Conservation (phyloP, 1,139 yeast species). For the Geotrichum siamense region DNA sequence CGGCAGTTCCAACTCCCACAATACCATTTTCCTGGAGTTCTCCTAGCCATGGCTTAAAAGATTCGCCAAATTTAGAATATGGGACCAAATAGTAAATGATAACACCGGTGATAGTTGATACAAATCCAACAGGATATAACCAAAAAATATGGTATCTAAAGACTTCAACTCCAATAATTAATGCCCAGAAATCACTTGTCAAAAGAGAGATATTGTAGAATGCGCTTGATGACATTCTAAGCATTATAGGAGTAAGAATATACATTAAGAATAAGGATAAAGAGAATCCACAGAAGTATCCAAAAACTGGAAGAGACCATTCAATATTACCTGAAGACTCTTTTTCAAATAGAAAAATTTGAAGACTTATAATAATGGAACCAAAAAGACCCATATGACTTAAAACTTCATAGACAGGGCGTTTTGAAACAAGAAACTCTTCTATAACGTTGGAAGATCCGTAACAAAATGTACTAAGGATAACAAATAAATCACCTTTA, state of each 20-base stretch:
- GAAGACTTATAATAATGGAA: constrained; percentile 38
- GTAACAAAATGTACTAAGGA: constrained; percentile 41
- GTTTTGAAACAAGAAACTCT: constrained; percentile 40
- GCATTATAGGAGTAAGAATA: constrained; percentile 38
- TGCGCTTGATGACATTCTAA: constrained; percentile 43
- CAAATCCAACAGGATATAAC: constrained; percentile 43
- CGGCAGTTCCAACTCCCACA: constrained; percentile 39
- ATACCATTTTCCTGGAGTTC: constrained; percentile 36
- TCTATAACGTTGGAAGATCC: constrained; percentile 41
- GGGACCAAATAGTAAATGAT: constrained; percentile 37
- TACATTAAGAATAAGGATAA: constrained; percentile 37
- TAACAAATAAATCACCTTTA: constrained; percentile 41
- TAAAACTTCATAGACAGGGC: constrained; percentile 40
- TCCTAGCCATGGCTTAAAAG: constrained; percentile 43
- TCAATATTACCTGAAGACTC: constrained; percentile 32
- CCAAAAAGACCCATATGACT: constrained; percentile 41
- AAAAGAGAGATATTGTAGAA: constrained; percentile 40
- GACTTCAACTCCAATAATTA: constrained; percentile 38
- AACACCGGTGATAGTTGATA: constrained; percentile 38
- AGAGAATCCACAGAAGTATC: constrained; percentile 40
- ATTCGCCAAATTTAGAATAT: constrained; percentile 35
- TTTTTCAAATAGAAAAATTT: constrained; percentile 40
- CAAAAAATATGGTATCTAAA: constrained; percentile 41
- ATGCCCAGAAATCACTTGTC: constrained; percentile 42
- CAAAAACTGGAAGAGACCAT: constrained; percentile 38